Evolutionary conservation across 2,329 filamentous ascomycete species (phyloP), one percentile per base, ranked within the genome.

Genomic region (Ceratocystis harringtonii): DNA sequence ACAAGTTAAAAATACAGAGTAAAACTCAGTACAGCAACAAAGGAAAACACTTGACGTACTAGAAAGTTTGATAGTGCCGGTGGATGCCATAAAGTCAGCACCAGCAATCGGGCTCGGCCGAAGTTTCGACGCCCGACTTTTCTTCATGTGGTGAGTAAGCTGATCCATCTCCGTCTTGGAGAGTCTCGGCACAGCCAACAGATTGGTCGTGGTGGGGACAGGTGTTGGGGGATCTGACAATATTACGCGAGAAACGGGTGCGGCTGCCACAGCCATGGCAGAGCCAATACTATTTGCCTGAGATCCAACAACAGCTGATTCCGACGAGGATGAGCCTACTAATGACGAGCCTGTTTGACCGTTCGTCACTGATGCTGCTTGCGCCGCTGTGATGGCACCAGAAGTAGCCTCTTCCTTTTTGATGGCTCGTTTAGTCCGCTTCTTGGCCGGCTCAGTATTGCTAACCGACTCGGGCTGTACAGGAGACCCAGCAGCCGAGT

Each of bases 11-110:
- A 22, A 2, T 52, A 19, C 10, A 19, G 62, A 36, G 55, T 32
- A 50, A 22, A 60, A 41, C 41, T 7, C 43, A 17, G 10, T 30
- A 19, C 5, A 55, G 58, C 28, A 68, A 48, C 44, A 64, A 44
- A 30, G 15, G 12, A 32, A 25, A 22, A 12, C 15, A 68, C 70
- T 66, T 68, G 36, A 41, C 36, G 10, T 41, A 73, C 72, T 71
- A 43, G 77, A 73, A 60, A 78, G 71, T 67, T 76, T 78, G n/a
- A 74, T 70, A n/a, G 71, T 74, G 1, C 73, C 76, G 25, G 75
- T 72, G 41, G 72, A 75, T 1, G 75, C 70, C 4, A 78, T 70
- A 68, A 75, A 71, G 1, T 75, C 73, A 2, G 77, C 71, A 2
- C 76, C 77, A 43, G 73, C 74, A 36, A 78, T 74, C 0, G 74